Conservation (phyloP, 495 filamentous ascomycete species). For the Penicillium simplicissimum region DNA sequence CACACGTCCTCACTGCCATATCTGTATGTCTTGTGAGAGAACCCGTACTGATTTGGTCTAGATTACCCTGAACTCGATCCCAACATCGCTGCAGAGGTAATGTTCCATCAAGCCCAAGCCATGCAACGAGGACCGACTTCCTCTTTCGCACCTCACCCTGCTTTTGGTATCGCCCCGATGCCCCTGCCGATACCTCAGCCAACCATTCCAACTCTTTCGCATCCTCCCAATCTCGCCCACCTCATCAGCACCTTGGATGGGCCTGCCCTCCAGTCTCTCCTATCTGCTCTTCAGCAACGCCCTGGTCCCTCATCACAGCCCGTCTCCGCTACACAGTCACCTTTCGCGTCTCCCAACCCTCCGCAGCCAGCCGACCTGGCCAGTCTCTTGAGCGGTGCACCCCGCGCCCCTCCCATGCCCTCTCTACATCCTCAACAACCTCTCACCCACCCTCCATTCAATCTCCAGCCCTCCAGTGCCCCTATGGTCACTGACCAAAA, state of each 20-base stretch:
- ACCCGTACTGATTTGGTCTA: constrained; percentile 25
- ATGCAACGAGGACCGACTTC: constrained; percentile 47
- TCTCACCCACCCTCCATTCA: constrained; percentile 38
- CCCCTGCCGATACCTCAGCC: constrained; percentile 39
- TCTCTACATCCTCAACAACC: constrained; percentile 36
- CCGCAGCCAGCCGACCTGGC: constrained; percentile 56
- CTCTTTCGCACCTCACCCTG: constrained; percentile 44
- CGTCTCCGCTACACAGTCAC: constrained; percentile 43
- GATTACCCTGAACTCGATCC: constrained; percentile 83
- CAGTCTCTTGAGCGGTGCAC: constrained; percentile 53
- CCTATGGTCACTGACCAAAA: constrained; percentile 43
- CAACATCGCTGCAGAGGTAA: constrained; percentile 72
- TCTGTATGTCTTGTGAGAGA: neutral
- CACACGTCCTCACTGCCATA: neutral
- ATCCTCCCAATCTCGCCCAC: constrained; percentile 46
- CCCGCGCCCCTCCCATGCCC: constrained; percentile 38
- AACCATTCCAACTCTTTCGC: constrained; percentile 33
- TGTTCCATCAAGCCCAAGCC: constrained; percentile 69
- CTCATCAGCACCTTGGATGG: constrained; percentile 65
- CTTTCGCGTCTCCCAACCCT: constrained; percentile 38
- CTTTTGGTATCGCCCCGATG: constrained; percentile 46
- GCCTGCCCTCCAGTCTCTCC: constrained; percentile 67
- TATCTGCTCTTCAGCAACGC: constrained; percentile 58
- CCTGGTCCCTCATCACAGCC: constrained; percentile 42
- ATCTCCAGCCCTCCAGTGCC: constrained; percentile 33